Evolutionary conservation across 306 rosid species (phyloP), one percentile per base, ranked within the genome.

Genomic region (Calophaca sinica): DNA sequence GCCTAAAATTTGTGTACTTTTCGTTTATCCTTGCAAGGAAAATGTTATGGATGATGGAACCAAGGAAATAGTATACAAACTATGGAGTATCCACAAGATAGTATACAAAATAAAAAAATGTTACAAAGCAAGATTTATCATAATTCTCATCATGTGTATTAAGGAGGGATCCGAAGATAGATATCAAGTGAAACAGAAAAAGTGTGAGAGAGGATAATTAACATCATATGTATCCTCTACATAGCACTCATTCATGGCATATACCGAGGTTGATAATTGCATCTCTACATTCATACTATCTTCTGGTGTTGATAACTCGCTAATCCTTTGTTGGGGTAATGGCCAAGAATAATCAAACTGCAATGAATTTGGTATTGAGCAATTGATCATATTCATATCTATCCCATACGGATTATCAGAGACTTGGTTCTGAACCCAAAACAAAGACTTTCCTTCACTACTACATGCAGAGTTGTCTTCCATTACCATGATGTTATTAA

Each of bases 341-440:
- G 83, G 73, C 89, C 96, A 89, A 38, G 87, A 54, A 45, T 57
- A 70, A 72, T 59, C 89, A 33, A 80, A 61, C 33, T 73, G 68
- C 4, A 63, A 65, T 68, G 31, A 3, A 70, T 72, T 33, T 46
- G 65, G 68, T 35, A 57, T 79, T 33, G 50, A 31, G 59, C 82
- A 83, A 65, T 44, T 79, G n/a, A 86, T 81, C 87, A 78, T 50
- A 49, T 65, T 72, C 72, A 87, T 70, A 64, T 81, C 89, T 14
- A 91, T 68, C 66, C 67, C 84, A 79, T 80, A 55, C 1, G n/a
- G 2, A 11, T 70, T 46, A 63, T 81, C 35, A 76, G 12, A 69
- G 9, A 62, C 78, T 48, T 76, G 74, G 33, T 70, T 70, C 41
- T 81, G 81, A 54, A 53, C 50, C 78, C 82, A 42, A 81, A 90